phyloP scores from a whole-genome alignment of 805 yeast species.

The Cyberlindnera samutprakarnensis region DNA sequence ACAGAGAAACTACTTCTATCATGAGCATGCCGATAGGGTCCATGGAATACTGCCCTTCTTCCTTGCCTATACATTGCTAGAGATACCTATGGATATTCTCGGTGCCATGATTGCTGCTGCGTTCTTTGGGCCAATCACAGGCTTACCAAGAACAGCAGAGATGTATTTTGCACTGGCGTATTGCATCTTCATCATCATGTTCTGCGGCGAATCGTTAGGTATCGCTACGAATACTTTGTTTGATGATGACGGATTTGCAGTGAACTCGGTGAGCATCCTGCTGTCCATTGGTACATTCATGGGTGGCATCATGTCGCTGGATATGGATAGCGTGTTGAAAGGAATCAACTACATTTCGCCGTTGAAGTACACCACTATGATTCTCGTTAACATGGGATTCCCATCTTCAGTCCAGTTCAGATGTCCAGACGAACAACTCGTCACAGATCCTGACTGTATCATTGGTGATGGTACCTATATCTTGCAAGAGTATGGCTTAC shows the following conservation, averaged over 20 bases:
- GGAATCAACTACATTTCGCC: constrained; percentile 78
- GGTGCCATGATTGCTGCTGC: constrained; percentile 52
- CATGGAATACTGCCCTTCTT: constrained; percentile 66
- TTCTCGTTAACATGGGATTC: constrained; percentile 48
- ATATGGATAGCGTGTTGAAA: constrained; percentile 61
- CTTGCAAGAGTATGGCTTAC: constrained; percentile 36
- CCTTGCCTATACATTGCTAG: constrained; percentile 49
- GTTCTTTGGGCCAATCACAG: constrained; percentile 62
- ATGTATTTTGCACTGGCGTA: constrained; percentile 62
- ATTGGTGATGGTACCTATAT: constrained; percentile 50
- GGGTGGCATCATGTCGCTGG: constrained; percentile 78
- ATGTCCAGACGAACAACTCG: constrained; percentile 45
- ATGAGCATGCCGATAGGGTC: constrained; percentile 69
- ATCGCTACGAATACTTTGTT: constrained; percentile 71
- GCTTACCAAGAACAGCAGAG: constrained; percentile 59
- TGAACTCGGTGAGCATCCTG: constrained; percentile 59
- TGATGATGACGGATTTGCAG: constrained; percentile 72
- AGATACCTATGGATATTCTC: constrained; percentile 59
- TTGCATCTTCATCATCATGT: constrained; percentile 44
- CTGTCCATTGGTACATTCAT: constrained; percentile 68
- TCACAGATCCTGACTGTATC: constrained; percentile 39
- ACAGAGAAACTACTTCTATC: constrained; percentile 72
- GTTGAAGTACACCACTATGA: constrained; percentile 58
- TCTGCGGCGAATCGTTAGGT: constrained; percentile 82
- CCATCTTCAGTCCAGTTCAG: constrained; percentile 35